These are phyloP conservation scores for Monilinia aucupariae DNA, from an alignment of 2,329 filamentous ascomycete species.

Conservation along the genomic window DNA sequence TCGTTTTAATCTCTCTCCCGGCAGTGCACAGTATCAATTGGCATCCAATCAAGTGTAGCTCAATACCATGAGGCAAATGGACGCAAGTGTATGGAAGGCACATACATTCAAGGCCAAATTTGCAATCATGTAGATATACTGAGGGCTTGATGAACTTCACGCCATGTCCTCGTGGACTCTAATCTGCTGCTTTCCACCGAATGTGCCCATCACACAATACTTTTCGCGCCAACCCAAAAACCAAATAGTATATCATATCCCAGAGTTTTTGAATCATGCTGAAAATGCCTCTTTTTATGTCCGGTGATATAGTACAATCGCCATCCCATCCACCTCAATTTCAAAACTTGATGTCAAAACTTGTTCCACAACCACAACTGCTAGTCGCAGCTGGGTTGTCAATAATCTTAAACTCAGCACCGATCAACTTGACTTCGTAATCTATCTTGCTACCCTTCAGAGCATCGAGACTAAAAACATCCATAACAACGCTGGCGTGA, in stretches of 20 bases:
- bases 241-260: neutral
- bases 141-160: neutral
- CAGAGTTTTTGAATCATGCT: neutral
- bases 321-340: constrained; percentile 34
- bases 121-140: neutral
- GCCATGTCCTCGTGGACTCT: neutral
- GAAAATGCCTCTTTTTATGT: neutral
- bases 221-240: neutral
- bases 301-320: neutral
- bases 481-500: constrained; percentile 78
- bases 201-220: neutral
- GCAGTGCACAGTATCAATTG: neutral
- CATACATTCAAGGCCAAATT: neutral
- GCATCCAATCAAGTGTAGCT: neutral
- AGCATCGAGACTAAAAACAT: constrained; percentile 79
- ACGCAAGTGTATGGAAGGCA: neutral
- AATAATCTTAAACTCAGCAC: constrained; percentile 91
- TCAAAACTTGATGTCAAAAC: constrained; percentile 78
- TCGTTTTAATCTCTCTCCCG: neutral
- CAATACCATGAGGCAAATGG: neutral
- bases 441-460: constrained; percentile 93
- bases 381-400: constrained; percentile 89
- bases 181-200: neutral
- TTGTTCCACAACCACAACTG: constrained; percentile 94
- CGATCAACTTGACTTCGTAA: constrained; percentile 92